Base-by-base conservation (phyloP, 768 basidiomycete species). In the Rhodotorula kratochvilovae region DNA sequence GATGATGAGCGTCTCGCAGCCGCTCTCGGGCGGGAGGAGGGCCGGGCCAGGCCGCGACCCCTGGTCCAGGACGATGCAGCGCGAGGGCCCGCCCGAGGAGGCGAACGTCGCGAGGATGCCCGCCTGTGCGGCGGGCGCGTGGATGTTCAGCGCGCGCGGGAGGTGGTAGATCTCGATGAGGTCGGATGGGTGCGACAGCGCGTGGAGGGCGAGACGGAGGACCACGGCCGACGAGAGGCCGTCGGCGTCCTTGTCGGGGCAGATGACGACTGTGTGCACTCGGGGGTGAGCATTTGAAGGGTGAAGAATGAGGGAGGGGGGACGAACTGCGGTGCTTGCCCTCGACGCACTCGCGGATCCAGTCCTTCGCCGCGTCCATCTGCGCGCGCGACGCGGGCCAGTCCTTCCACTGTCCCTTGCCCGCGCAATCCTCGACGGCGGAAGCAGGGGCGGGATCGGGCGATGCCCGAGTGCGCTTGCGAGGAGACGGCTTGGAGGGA, bases 191-290 rank as follows among this genome's bases (percentile, higher is more conserved):
- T 81, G 80, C 5, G 81, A 81, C 3, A 85, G 80, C 12, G 66
- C 55, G 46, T n/a, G 36, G 33, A 71, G 61, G 16, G 61, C 35
- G 17, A 56, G 78, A 68, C 82, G 80, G 29, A 83, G 76, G 39
- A 84, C 78, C 56, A 81, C 79, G 2, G 82, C 80, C 43, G 80
- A 79, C 43, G 77, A 64, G 5, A 68, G 71, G 12, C 82, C 81
- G 68, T 82, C 82, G n/a, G 80, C 81, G 68, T 85, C 84, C 62
- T 84, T 84, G 79, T 85, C 84, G 0, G 84, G 84, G 1, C 83
- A 80, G 15, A 84, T 76, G 35, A 84, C 72, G 17, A 80, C 70
- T 46, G 51, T n/a, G n/a, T n/a, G n/a, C 15, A 17, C n/a, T n/a
- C n/a, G 10, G 33, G n/a, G 11, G 21, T 42, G 5, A 60, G 58